Base-by-base conservation (phyloP, 1,284 basidiomycete genomes). In the Xanthoconium separans region DNA sequence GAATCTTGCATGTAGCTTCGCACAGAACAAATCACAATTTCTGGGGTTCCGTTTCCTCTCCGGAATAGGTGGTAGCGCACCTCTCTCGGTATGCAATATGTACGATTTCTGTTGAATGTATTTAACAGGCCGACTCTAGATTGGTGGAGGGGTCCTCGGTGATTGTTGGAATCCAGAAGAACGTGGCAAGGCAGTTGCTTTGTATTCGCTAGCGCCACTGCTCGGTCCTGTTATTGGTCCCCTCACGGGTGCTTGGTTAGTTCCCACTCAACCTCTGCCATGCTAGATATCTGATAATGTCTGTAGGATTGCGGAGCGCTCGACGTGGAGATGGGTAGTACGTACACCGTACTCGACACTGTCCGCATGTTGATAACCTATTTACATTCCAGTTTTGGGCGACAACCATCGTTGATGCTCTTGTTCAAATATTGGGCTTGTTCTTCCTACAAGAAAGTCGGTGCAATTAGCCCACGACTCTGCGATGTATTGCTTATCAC, bases 121-220 rank as follows among this genome's bases (percentile, higher is more conserved):
- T n/a, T 37, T 10, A 18, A 37, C 16, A 10, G 16, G 9, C 6
- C 7, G 16, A 34, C 4, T 44, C 6, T 44, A 84, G 83, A 71
- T 83, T 34, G 84, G 84, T 54, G 88, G 86, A 41, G 90, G 85
- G 2, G 79, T 86, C 2, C 71, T 93, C 1, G 79, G 82, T 2
- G 91, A 93, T 67, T 75, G 87, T 43, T 93, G 84, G 80, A 66
- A 64, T n/a, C 66, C 85, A 0, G 85, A 90, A 54, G 77, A 91
- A 61, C 76, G 87, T 58, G 89, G 89, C 0, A 73, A 77, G 56
- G 86, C 87, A 0, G 77, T 88, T 27, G 83, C 84, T 0, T 73
- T 88, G 2, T 91, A 89, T 66, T 85, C 87, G 0, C 70, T 91
- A 7, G 84, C 85, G 1, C 73, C 75, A 1, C 46, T 79, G 4